These are phyloP conservation scores for Aspergillus baeticus DNA, from an alignment of 495 filamentous ascomycete genomes.

Conservation along the genomic window DNA sequence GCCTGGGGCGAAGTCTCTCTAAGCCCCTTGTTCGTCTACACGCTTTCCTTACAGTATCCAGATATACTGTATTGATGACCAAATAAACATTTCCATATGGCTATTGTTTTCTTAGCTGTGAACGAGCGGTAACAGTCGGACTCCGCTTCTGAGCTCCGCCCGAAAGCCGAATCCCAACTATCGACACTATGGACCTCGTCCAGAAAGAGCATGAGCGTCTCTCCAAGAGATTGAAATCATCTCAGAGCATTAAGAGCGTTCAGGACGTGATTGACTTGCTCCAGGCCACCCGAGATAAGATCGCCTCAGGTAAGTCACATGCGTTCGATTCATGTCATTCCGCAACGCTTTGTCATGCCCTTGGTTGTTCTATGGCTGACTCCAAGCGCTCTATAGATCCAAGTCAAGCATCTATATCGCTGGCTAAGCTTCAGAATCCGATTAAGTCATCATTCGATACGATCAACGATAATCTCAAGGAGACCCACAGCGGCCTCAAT, in stretches of 20 bases:
- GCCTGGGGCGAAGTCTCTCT: background rate
- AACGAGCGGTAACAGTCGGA: constrained; percentile 28
- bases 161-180: constrained; percentile 1
- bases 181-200: constrained; percentile 63
- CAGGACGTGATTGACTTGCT: constrained; percentile 78
- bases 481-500: constrained; percentile 72
- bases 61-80: background rate
- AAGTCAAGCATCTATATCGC: constrained; percentile 61
- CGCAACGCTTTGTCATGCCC: constrained; percentile 1
- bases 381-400: constrained; percentile 53
- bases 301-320: constrained; percentile 57
- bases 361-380: constrained; percentile 9
- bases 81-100: constrained; percentile 13
- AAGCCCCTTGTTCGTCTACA: too few species aligned
- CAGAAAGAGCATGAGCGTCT: constrained; percentile 72
- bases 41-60: too few species aligned
- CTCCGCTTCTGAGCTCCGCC: constrained; percentile 18
- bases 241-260: constrained; percentile 68
- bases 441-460: constrained; percentile 74
- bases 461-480: constrained; percentile 76
- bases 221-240: constrained; percentile 66
- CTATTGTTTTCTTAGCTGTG: constrained; percentile 10
- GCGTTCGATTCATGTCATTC: background rate
- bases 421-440: constrained; percentile 83
- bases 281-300: constrained; percentile 64